phyloP scores from a whole-genome alignment of 2,329 filamentous ascomycete genomes.

The Diaporthe citri region DNA sequence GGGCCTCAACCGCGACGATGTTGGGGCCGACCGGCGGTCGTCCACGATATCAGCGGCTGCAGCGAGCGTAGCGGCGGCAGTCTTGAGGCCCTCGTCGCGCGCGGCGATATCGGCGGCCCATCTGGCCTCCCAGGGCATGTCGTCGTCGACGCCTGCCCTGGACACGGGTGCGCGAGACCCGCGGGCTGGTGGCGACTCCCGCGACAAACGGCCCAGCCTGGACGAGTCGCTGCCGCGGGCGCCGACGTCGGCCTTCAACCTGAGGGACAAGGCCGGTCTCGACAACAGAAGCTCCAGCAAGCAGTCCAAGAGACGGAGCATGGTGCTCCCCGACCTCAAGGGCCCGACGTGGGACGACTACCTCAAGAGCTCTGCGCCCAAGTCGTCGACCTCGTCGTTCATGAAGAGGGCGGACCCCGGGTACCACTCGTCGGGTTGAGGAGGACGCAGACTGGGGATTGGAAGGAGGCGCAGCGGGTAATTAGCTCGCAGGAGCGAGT shows the following conservation, averaged over 20 bases:
- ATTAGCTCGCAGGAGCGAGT: neutral
- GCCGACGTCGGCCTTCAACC: constrained; percentile 6
- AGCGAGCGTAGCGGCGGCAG: constrained; percentile 21
- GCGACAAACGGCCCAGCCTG: constrained; percentile 32
- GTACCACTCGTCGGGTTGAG: constrained; percentile 23
- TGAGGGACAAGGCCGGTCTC: constrained; percentile 31
- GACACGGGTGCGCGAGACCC: constrained; percentile 14
- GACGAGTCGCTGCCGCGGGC: constrained; percentile 32
- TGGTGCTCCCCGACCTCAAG: constrained; percentile 42
- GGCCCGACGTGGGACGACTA: constrained; percentile 51
- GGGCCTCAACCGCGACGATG: constrained; percentile 29
- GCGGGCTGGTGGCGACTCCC: constrained; percentile 15
- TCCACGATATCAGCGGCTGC: constrained; percentile 25
- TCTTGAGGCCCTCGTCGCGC: constrained; percentile 11
- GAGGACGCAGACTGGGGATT: neutral
- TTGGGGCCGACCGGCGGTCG: constrained; percentile 17
- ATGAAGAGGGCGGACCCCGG: constrained; percentile 33
- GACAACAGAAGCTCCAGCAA: constrained; percentile 32
- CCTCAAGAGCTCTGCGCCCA: constrained; percentile 41
- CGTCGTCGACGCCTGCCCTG: constrained; percentile 22
- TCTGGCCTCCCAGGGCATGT: neutral
- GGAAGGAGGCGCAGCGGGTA: neutral
- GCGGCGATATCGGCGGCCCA: constrained; percentile 11
- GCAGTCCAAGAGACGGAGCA: constrained; percentile 39
- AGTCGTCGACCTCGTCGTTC: constrained; percentile 30